Conservation (phyloP, 345 rosid species). For the Eucalyptus virginea region DNA sequence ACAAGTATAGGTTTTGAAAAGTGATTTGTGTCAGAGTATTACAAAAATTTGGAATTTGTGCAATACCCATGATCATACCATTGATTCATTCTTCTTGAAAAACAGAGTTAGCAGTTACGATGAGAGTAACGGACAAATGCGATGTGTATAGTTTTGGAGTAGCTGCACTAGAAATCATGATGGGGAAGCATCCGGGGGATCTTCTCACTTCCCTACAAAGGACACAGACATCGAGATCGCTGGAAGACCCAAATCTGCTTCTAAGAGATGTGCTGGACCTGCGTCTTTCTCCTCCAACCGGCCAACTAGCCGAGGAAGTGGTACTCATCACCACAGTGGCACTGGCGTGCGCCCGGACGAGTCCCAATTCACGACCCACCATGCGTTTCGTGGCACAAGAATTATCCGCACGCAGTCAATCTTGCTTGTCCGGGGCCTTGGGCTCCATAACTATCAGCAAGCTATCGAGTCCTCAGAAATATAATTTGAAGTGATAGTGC, state of each 20-base stretch:
- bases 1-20: background rate
- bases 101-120: background rate
- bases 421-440: constrained; percentile 6
- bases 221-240: background rate
- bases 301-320: constrained; percentile 31
- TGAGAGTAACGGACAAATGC: constrained; percentile 10
- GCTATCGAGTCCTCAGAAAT: constrained; percentile 5
- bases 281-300: constrained; percentile 25
- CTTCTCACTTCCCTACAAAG: constrained; percentile 15
- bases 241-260: background rate
- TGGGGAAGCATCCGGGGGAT: constrained; percentile 60
- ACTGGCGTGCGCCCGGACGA: constrained; percentile 21
- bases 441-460: constrained; percentile 10
- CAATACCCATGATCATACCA: no score
- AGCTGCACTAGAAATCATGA: constrained; percentile 42
- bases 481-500: background rate
- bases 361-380: constrained; percentile 30
- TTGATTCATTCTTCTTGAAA: no score
- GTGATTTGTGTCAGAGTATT: accelerated
- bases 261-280: constrained; percentile 35
- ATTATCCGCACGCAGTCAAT: constrained; percentile 19
- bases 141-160: constrained; percentile 63
- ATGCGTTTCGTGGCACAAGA: constrained; percentile 50
- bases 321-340: constrained; percentile 19
- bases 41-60: no score